These are phyloP conservation scores for Microbotryomycetes sp. DNA, from an alignment of 1,284 basidiomycete species.

Conservation along the genomic window DNA sequence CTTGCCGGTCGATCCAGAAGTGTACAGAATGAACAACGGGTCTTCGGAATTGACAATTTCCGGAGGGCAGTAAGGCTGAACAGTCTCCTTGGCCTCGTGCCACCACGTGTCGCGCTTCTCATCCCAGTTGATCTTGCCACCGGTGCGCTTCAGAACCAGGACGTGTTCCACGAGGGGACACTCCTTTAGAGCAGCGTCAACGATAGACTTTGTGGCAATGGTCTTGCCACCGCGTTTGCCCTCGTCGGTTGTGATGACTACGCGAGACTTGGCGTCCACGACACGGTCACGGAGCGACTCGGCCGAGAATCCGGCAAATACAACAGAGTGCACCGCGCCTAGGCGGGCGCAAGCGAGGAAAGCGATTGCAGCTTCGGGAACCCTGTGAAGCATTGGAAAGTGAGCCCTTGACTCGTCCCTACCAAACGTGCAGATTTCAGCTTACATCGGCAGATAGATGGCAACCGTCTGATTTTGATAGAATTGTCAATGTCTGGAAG, in stretches of 20 bases:
- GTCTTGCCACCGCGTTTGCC: constrained; percentile 87
- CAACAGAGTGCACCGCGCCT: constrained; percentile 95
- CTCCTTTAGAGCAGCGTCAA: constrained; percentile 81
- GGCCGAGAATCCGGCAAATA: constrained; percentile 97
- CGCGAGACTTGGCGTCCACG: constrained; percentile 78
- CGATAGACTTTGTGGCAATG: constrained; percentile 93
- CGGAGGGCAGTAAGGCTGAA: constrained; percentile 75
- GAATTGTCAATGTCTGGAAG: not conserved
- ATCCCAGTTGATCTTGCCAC: constrained; percentile 71
- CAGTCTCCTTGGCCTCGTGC: constrained; percentile 81
- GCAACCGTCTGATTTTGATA: constrained; percentile 55
- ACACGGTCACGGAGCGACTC: constrained; percentile 92
- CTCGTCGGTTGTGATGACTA: constrained; percentile 94
- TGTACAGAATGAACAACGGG: constrained; percentile 93
- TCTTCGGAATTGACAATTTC: constrained; percentile 85
- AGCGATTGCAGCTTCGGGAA: constrained; percentile 71
- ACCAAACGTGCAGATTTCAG: too few species aligned
- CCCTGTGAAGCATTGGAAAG: constrained; percentile 30
- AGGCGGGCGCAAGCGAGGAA: constrained; percentile 97
- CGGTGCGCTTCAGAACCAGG: constrained; percentile 82
- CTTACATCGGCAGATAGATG: constrained; percentile 54
- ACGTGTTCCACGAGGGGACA: constrained; percentile 84
- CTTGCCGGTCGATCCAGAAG: constrained; percentile 32
- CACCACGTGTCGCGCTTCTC: constrained; percentile 90
- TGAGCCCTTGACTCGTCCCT: too few species aligned